Evolutionary conservation across 1,139 yeast genomes (phyloP), one percentile per base, ranked within the genome.

Genomic region (Geotrichum siamense): DNA sequence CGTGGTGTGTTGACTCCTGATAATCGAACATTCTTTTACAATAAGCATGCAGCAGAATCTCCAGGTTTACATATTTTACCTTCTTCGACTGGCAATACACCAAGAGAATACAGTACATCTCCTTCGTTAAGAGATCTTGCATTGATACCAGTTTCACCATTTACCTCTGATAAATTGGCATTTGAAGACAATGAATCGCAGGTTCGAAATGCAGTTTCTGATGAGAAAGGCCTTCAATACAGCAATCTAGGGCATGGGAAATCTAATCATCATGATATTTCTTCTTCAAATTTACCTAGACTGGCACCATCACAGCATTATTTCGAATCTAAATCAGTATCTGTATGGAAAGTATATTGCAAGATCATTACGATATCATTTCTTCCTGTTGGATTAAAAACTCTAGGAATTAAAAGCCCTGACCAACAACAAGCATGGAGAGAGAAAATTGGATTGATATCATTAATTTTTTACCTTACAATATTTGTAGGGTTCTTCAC

Each of bases 351-450:
- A 53, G 66, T 78, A 2, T 87, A 83, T 62, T 85, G 94, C 60
- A 76, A 77, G 55, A 53, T 72, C 9, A 63, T 86, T 21, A 85
- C 96, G 0, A 80, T 83, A 59, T 82, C 93, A 85, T 81, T 93
- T 86, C 87, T 91, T 2, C 94, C 95, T 1, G 79, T 84, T 0
- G 50, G 85, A n/a, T 66, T 87, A 52, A 67, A 66, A 41, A 59
- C 79, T 40, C 78, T 74, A 61, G 96, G 96, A 1, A 72, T 85
- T 66, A 71, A 71, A 27, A 75, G 80, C 30, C 75, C 75, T 53
- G 82, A 77, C 41, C 75, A 89, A 55, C 95, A 84, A 60, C 75
- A 76, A 65, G 96, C 96, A 0, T 87, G 96, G 96, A 72, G 96
- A 59, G 96, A 87, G 61, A 87, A 87, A 60, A 78, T 85, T 35